Conservation (phyloP, 148 eudicot species). For the Chenopodium berlandieri region DNA sequence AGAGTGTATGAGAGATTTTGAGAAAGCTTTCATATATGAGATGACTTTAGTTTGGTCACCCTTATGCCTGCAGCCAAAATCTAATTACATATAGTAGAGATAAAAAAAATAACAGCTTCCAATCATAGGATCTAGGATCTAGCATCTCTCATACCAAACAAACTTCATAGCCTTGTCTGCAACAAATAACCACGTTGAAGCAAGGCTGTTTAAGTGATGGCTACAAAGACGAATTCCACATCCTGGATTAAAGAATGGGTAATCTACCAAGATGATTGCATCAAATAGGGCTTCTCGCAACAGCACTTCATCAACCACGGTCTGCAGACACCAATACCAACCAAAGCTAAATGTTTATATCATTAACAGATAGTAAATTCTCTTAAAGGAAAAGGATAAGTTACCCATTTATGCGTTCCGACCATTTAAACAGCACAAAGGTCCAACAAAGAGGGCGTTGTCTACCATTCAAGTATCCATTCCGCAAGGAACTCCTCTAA, state of each 20-base stretch:
- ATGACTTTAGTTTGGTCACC: constrained; percentile 40
- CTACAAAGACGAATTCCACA: constrained; percentile 43
- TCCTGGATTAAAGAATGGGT: constrained; percentile 43
- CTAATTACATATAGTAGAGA: constrained; percentile 1
- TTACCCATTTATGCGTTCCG: constrained; percentile 19
- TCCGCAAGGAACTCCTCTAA: constrained; percentile 17
- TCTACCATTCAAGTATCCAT: constrained; percentile 10
- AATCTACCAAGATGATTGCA: constrained; percentile 51
- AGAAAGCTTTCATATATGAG: constrained; percentile 54
- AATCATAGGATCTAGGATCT: constrained; percentile 12
- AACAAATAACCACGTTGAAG: constrained; percentile 64
- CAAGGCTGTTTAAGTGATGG: constrained; percentile 41
- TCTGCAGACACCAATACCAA: constrained; percentile 39
- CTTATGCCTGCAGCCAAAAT: constrained; percentile 43
- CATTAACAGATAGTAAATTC: not conserved
- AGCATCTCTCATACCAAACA: constrained; percentile 42
- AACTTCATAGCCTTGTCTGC: constrained; percentile 62
- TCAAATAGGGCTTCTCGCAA: constrained; percentile 50
- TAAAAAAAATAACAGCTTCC: constrained; percentile 9
- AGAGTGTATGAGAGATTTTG: constrained; percentile 47
- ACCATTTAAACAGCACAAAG: constrained; percentile 13
- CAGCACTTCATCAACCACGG: constrained; percentile 40
- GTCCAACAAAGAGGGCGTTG: not conserved
- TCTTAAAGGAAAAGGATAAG: constrained; percentile 12
- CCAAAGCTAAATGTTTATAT: constrained; percentile 10